phyloP scores from a whole-genome alignment of 352 stramenopile species.

The Phytophthora litchii region DNA sequence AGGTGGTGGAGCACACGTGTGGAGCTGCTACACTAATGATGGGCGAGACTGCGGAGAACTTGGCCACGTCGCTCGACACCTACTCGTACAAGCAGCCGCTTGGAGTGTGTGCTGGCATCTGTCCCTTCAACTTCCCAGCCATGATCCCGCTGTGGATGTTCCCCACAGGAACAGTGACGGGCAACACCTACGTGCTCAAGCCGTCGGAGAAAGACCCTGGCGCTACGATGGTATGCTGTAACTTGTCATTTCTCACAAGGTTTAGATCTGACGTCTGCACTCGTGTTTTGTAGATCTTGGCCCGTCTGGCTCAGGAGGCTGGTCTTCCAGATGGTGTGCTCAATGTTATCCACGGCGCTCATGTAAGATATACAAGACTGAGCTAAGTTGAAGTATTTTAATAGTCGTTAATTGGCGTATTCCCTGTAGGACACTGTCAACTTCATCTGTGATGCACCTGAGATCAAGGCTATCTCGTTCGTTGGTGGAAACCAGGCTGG shows the following conservation, averaged over 20 bases:
- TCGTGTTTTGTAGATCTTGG: slow-evolving; percentile 73
- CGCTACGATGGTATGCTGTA: slow-evolving; percentile 67
- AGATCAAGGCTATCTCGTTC: slow-evolving; percentile 97
- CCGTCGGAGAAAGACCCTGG: slow-evolving; percentile 93
- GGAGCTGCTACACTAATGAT: slow-evolving; percentile 89
- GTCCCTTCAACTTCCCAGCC: slow-evolving; percentile 96
- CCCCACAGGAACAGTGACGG: slow-evolving; percentile 86
- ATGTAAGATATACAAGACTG: slow-evolving; percentile 42
- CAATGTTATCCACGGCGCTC: slow-evolving; percentile 93
- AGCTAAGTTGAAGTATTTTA: slow-evolving; percentile 8
- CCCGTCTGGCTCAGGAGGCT: slow-evolving; percentile 91
- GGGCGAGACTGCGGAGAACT: slow-evolving; percentile 94
- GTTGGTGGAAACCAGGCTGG: slow-evolving; percentile 94
- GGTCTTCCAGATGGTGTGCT: slow-evolving; percentile 95
- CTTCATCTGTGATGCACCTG: slow-evolving; percentile 93
- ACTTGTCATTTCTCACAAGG: background rate
- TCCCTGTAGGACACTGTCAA: slow-evolving; percentile 89
- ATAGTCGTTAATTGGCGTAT: slow-evolving; percentile 8
- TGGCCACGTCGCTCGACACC: slow-evolving; percentile 93
- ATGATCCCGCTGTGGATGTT: slow-evolving; percentile 98
- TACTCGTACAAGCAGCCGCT: slow-evolving; percentile 97
- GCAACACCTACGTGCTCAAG: slow-evolving; percentile 98
- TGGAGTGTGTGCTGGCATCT: slow-evolving; percentile 93
- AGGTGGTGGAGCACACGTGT: slow-evolving; percentile 83
- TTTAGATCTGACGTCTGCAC: slow-evolving; percentile 4